Evolutionary conservation across 495 filamentous ascomycete species (phyloP).

Genomic region (Parachaetomium inaequale): DNA sequence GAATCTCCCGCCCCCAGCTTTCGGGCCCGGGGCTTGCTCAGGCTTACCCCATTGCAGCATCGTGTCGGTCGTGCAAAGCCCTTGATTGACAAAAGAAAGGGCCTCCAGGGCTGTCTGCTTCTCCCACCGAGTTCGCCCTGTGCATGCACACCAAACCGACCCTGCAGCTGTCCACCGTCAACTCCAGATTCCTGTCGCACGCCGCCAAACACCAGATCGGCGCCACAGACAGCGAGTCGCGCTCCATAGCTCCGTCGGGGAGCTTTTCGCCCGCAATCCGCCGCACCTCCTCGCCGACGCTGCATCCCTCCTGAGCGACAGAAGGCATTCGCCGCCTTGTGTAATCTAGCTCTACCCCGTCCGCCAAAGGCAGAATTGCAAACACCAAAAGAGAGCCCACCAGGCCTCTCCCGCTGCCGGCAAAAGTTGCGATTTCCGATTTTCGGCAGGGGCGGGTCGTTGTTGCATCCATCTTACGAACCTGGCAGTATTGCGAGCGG

Average conservation of each 20-base stretch:
- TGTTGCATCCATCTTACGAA: slow-evolving; percentile 5
- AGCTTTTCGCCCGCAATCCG: not conserved
- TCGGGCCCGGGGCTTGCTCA: slow-evolving; percentile 1
- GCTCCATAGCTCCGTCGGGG: not conserved
- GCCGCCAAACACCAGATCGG: not conserved
- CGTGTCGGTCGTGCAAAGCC: not conserved
- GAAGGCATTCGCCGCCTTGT: not conserved
- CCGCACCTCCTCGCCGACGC: not conserved
- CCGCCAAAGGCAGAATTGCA: not conserved
- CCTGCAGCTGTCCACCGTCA: not conserved
- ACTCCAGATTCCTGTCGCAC: not conserved
- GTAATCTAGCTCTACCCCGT: not conserved
- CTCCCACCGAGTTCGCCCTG: slow-evolving; percentile 3
- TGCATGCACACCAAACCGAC: slow-evolving; percentile 1
- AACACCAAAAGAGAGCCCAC: not conserved
- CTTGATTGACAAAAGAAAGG: slow-evolving; percentile 9
- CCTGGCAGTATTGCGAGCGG: not conserved
- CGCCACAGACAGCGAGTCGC: not conserved
- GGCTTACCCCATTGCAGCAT: not conserved
- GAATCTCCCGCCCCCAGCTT: slow-evolving; percentile 11
- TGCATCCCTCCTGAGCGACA: not conserved
- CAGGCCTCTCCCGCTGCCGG: not conserved
- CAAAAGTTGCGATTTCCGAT: slow-evolving; percentile 2
- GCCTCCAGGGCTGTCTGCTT: not conserved
- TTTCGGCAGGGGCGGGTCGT: slow-evolving; percentile 7